Conservation (phyloP, 1,284 basidiomycete genomes). For the Rhodotorula sp. region DNA sequence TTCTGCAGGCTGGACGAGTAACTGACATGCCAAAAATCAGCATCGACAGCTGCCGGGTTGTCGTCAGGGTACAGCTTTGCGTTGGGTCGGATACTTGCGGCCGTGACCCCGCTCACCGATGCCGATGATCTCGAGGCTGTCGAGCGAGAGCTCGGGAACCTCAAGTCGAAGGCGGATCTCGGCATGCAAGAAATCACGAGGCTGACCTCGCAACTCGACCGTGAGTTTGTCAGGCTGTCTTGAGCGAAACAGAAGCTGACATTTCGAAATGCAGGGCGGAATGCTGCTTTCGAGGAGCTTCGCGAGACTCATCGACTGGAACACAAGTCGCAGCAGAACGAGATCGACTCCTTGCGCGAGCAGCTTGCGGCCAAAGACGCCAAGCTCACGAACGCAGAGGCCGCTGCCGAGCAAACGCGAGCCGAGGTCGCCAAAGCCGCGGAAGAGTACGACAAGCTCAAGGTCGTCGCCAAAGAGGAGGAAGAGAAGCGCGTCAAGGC, state of each 20-base stretch:
- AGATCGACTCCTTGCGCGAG: slow-evolving; percentile 66
- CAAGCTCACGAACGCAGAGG: slow-evolving; percentile 32
- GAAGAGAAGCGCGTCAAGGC: slow-evolving; percentile 95
- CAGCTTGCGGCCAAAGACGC: slow-evolving; percentile 48
- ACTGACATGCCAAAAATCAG: too few relatives aligned
- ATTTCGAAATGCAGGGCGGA: slow-evolving; percentile 62
- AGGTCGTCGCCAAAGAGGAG: slow-evolving; percentile 73
- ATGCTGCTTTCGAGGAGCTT: slow-evolving; percentile 76
- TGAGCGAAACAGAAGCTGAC: background rate
- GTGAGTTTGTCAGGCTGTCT: slow-evolving; percentile 54
- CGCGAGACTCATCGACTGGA: slow-evolving; percentile 77
- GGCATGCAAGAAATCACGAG: slow-evolving; percentile 71
- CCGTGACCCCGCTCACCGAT: slow-evolving; percentile 50
- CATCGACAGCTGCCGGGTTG: background rate
- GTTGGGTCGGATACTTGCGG: slow-evolving; percentile 10
- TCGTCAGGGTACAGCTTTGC: background rate
- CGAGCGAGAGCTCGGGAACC: slow-evolving; percentile 68
- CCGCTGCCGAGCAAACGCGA: slow-evolving; percentile 54
- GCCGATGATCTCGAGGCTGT: slow-evolving; percentile 65
- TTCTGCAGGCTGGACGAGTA: too few relatives aligned
- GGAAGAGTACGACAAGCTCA: slow-evolving; percentile 53
- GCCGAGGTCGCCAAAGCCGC: slow-evolving; percentile 60
- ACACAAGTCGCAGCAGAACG: slow-evolving; percentile 68
- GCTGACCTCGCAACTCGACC: slow-evolving; percentile 66
- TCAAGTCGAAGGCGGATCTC: slow-evolving; percentile 66